phyloP scores from a whole-genome alignment of 1,139 yeast species.

The Kurtzmaniella natalensis region DNA sequence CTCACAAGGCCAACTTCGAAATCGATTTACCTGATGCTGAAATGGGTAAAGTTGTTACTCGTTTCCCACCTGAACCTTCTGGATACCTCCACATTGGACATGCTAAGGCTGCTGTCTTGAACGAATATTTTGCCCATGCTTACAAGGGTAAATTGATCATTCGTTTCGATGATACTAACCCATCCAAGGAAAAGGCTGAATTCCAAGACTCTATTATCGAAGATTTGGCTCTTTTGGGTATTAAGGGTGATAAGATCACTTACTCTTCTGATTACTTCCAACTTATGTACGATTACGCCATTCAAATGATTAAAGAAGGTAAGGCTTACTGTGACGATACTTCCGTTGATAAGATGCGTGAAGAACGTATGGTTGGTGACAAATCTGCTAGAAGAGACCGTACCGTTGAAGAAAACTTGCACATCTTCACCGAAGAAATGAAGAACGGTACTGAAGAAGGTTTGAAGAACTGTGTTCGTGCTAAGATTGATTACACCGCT shows the following conservation, averaged over 20 bases:
- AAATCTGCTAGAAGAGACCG: conserved; percentile 88
- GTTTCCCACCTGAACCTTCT: conserved; percentile 92
- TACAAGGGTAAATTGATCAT: conserved; percentile 93
- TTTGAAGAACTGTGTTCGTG: conserved; percentile 84
- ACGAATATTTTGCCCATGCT: conserved; percentile 90
- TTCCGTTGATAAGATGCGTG: conserved; percentile 90
- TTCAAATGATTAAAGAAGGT: conserved; percentile 86
- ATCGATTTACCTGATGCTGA: conserved; percentile 88
- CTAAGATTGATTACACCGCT: conserved; percentile 87
- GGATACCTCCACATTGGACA: conserved; percentile 95
- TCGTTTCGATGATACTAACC: conserved; percentile 96
- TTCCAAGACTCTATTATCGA: conserved; percentile 89
- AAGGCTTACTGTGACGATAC: conserved; percentile 97
- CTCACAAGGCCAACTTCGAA: conserved; percentile 87
- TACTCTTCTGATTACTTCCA: conserved; percentile 92
- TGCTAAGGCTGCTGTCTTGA: conserved; percentile 93
- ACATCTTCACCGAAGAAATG: conserved; percentile 87
- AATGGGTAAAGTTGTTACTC: conserved; percentile 91
- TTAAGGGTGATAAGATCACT: conserved; percentile 82
- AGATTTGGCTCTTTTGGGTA: conserved; percentile 83
- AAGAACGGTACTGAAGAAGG: conserved; percentile 89
- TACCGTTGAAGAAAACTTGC: conserved; percentile 83
- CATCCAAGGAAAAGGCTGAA: conserved; percentile 89
- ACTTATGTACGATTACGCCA: conserved; percentile 79
- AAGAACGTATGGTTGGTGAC: conserved; percentile 95